These are phyloP conservation scores for Starmerella scarabaei DNA, from an alignment of 805 yeast species.

Conservation along the genomic window DNA sequence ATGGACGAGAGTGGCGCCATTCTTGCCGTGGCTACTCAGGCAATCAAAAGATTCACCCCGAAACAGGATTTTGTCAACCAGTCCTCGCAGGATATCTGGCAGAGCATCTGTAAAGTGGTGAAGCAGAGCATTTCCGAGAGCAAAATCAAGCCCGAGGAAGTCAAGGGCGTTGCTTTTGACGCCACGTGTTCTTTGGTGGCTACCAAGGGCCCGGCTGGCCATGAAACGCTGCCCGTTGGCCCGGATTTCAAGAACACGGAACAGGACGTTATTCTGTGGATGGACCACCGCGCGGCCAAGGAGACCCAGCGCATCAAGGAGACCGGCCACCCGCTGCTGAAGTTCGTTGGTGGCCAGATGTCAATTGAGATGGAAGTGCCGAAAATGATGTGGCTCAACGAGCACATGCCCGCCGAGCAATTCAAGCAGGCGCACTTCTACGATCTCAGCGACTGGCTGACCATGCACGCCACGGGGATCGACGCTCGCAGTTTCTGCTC, in stretches of 20 bases:
- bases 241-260: constrained; percentile 64
- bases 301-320: constrained; percentile 75
- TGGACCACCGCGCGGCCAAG: constrained; percentile 88
- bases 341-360: constrained; percentile 95
- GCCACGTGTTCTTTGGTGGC: constrained; percentile 94
- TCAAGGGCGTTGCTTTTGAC: constrained; percentile 87
- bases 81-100: constrained; percentile 85
- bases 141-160: constrained; percentile 50
- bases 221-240: constrained; percentile 75
- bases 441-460: constrained; percentile 82
- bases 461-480: constrained; percentile 78
- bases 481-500: constrained; percentile 85
- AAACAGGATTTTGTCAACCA: constrained; percentile 51
- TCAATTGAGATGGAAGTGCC: constrained; percentile 98
- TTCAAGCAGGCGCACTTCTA: constrained; percentile 63
- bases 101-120: constrained; percentile 65
- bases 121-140: constrained; percentile 61
- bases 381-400: constrained; percentile 90
- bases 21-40: constrained; percentile 57
- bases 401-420: constrained; percentile 51
- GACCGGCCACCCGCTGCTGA: constrained; percentile 63
- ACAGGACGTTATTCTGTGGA: constrained; percentile 88
- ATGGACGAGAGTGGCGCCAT: constrained; percentile 77
- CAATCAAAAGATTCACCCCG: constrained; percentile 46
- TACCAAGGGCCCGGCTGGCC: constrained; percentile 41